These are phyloP conservation scores for Yamadazyma dushanensis DNA, from an alignment of 1,139 yeast species.

Conservation along the genomic window DNA sequence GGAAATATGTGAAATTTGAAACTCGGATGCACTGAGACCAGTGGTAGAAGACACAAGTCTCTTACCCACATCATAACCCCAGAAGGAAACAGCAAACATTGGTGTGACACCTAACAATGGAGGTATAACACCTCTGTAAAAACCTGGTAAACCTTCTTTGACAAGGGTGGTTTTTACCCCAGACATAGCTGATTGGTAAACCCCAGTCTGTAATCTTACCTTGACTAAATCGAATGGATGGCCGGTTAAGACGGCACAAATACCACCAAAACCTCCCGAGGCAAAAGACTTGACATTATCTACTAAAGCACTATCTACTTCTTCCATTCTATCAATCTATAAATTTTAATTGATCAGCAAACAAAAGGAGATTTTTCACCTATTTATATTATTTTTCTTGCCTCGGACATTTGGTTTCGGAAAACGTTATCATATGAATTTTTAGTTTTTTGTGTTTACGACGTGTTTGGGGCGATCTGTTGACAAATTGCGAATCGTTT, in stretches of 20 bases:
- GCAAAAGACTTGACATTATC: conserved; percentile 73
- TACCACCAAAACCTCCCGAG: conserved; percentile 77
- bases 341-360: neutral
- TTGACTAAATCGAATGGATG: conserved; percentile 95
- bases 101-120: conserved; percentile 96
- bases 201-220: conserved; percentile 84
- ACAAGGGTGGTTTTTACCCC: conserved; percentile 71
- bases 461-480: too few relatives aligned
- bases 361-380: neutral
- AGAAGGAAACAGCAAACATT: conserved; percentile 95
- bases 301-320: conserved; percentile 48
- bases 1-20: conserved; percentile 71
- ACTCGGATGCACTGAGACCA: conserved; percentile 40
- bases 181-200: conserved; percentile 58
- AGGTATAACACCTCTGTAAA: conserved; percentile 85
- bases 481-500: too few relatives aligned
- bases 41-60: conserved; percentile 55
- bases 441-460: neutral
- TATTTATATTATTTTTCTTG: conserved; percentile 1
- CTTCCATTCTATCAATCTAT: conserved; percentile 32
- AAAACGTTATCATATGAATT: too few relatives aligned
- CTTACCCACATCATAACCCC: conserved; percentile 97
- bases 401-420: conserved; percentile 3
- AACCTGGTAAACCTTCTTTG: conserved; percentile 72
- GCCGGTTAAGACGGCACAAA: conserved; percentile 81